Percentiles rank a stretch among this genome's conserved stretches.
Evolutionary conservation across 352 stramenopile species (phyloP).

Genomic region (Phytophthora kernoviae): DNA sequence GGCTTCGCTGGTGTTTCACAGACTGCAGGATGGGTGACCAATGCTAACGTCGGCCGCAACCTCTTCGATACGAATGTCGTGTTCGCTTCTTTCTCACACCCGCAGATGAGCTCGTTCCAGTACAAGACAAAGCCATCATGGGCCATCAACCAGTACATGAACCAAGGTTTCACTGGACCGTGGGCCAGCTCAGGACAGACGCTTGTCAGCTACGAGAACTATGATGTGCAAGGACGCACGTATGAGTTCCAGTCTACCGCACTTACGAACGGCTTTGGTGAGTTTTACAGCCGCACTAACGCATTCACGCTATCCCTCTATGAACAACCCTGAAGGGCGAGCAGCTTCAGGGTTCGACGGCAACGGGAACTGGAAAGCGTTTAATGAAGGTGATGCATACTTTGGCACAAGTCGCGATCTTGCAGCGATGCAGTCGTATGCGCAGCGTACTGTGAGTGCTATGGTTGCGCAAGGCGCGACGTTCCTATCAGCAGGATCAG

Average conservation of each 20-base stretch:
- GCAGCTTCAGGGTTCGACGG: constrained; percentile 46
- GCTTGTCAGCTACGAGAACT: constrained; percentile 64
- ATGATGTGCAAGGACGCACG: constrained; percentile 43
- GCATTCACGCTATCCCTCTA: constrained; percentile 52
- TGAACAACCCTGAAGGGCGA: constrained; percentile 67
- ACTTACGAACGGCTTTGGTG: constrained; percentile 46
- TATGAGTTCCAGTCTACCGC: constrained; percentile 67
- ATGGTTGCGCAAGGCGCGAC: constrained; percentile 43
- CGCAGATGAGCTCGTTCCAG: constrained; percentile 52
- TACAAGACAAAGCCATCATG: constrained; percentile 33
- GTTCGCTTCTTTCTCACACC: constrained; percentile 50
- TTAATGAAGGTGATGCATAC: constrained; percentile 44
- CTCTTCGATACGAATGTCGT: constrained; percentile 64
- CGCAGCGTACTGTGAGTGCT: constrained; percentile 37
- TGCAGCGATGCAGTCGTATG: constrained; percentile 55
- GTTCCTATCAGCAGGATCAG: constrained; percentile 39
- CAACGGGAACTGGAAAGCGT: constrained; percentile 41
- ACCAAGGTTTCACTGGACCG: constrained; percentile 32
- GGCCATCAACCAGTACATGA: constrained; percentile 60
- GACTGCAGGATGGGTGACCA: constrained; percentile 41
- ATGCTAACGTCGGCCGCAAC: constrained; percentile 54
- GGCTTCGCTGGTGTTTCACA: constrained; percentile 52
- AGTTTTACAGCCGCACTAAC: constrained; percentile 33
- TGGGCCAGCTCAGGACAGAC: constrained; percentile 49
- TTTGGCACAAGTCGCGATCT: constrained; percentile 49